Evolutionary conservation across 1,284 basidiomycete species (phyloP).

Genomic region (Rhodotorula glutinis): DNA sequence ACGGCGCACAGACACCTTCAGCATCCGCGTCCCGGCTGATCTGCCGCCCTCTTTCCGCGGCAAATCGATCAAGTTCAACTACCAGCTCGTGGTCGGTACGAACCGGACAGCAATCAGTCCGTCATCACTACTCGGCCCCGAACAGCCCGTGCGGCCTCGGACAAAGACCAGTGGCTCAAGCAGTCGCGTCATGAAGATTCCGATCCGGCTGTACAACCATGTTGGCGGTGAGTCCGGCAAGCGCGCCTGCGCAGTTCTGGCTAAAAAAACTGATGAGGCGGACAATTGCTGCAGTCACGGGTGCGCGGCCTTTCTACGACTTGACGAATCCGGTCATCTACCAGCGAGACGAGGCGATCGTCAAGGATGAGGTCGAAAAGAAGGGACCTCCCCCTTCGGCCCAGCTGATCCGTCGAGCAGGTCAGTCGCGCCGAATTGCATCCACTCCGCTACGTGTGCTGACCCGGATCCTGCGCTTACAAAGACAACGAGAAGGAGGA

Average conservation of each 20-base stretch:
- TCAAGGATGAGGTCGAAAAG: constrained; percentile 29
- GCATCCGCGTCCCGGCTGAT: constrained; percentile 66
- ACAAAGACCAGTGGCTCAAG: constrained; percentile 48
- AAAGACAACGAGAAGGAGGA: constrained; percentile 28
- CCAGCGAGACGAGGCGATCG: constrained; percentile 45
- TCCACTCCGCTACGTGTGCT: too few relatives aligned
- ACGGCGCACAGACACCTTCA: constrained; percentile 66
- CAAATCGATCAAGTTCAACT: constrained; percentile 76
- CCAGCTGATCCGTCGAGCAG: background rate
- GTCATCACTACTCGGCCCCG: constrained; percentile 1
- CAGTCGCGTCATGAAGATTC: constrained; percentile 80
- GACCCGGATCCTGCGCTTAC: too few relatives aligned
- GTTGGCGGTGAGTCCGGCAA: constrained; percentile 59
- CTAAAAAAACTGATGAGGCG: background rate
- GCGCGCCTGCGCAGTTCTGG: background rate
- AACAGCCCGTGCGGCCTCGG: constrained; percentile 34
- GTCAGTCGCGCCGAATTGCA: constrained; percentile 16
- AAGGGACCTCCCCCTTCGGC: background rate
- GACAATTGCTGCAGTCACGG: constrained; percentile 38
- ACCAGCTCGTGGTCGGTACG: constrained; percentile 80
- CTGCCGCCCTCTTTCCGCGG: constrained; percentile 89
- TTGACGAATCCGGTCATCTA: constrained; percentile 51
- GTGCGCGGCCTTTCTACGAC: constrained; percentile 50
- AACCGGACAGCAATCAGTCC: constrained; percentile 60
- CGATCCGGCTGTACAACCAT: constrained; percentile 80